Evolutionary conservation across 768 basidiomycete species (phyloP), one percentile per base, ranked within the genome.

Genomic region (Boletus huronensis): DNA sequence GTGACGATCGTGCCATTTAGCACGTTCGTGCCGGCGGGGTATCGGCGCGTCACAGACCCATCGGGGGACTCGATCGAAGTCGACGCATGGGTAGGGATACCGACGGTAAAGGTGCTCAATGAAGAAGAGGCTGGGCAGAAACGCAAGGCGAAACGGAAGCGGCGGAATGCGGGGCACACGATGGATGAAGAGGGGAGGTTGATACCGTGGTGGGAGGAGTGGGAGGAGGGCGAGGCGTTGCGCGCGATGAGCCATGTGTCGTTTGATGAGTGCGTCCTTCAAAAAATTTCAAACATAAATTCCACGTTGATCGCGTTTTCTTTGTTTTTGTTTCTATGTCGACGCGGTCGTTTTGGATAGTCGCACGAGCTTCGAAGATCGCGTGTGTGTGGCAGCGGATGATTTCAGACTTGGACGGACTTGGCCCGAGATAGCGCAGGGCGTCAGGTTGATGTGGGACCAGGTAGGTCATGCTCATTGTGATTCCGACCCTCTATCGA

Each of bases 1-100:
- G 74, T 76, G 19, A 55, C 54, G 28, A 72, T 82, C 54, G 63
- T 74, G 34, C 71, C 78, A 0, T 83, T 82, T 64, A 64, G 67
- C 39, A 65, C 72, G 28, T 83, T 77, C 58, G 64, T 3, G 0
- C 67, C 70, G 0, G 48, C 16, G 13, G 69, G 69, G 45, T 70
- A 70, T 50, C 57, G 38, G 17, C 31, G 23, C 28, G 14, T 52
- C 21, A 36, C 8, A 1, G 51, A 38, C 4, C 19, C 55, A 14
- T 52, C 54, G 0, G 70, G 60, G 9, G 49, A 56, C 13, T 5
- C 41, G 41, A 53, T 66, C 50, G 69, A 70, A n/a, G 64, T 70
- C 32, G 69, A 70, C 44, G 64, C 54, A 1, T 53, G 58, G 48
- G 53, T 10, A 13, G 62, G 60, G 2, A 46, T 72, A 1, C 64